These are phyloP conservation scores for Medicago arabica DNA, from an alignment of 306 rosid genomes.

Conservation along the genomic window DNA sequence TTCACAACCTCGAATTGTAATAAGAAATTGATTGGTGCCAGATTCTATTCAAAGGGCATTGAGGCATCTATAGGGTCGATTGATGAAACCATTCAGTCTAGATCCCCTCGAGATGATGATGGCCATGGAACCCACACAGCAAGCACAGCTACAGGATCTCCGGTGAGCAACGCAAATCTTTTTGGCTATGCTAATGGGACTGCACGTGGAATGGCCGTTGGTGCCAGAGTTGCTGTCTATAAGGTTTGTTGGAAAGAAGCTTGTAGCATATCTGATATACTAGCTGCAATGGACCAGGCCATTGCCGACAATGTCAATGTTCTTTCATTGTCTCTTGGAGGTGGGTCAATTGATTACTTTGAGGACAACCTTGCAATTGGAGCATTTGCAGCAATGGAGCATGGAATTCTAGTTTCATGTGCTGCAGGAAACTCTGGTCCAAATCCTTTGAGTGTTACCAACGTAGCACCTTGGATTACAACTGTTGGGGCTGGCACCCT, in stretches of 20 bases:
- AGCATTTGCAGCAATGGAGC: constrained; percentile 80
- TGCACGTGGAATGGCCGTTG: constrained; percentile 84
- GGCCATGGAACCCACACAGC: constrained; percentile 95
- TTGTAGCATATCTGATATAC: constrained; percentile 64
- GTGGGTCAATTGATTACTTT: constrained; percentile 52
- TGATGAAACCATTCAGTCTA: constrained; percentile 50
- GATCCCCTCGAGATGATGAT: constrained; percentile 72
- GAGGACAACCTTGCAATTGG: constrained; percentile 67
- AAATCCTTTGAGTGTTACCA: constrained; percentile 40
- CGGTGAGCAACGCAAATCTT: constrained; percentile 54
- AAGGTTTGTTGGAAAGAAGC: constrained; percentile 72
- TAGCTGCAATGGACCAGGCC: constrained; percentile 78
- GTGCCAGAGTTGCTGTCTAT: constrained; percentile 72
- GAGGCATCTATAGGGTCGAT: constrained; percentile 52
- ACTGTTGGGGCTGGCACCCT: constrained; percentile 92
- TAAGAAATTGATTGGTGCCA: constrained; percentile 75
- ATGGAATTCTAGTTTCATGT: constrained; percentile 71
- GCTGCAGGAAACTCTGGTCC: constrained; percentile 88
- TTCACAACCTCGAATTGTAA: constrained; percentile 68
- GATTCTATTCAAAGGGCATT: constrained; percentile 60
- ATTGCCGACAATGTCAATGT: constrained; percentile 71
- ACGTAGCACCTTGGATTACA: constrained; percentile 90
- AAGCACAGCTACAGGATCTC: constrained; percentile 73
- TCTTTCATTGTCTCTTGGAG: constrained; percentile 79
- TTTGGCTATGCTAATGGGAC: constrained; percentile 70